Evolutionary conservation across 176 grass and related monocot genomes (phyloP), one percentile per base, ranked within the genome.

Genomic region (Aegilops speltoides): DNA sequence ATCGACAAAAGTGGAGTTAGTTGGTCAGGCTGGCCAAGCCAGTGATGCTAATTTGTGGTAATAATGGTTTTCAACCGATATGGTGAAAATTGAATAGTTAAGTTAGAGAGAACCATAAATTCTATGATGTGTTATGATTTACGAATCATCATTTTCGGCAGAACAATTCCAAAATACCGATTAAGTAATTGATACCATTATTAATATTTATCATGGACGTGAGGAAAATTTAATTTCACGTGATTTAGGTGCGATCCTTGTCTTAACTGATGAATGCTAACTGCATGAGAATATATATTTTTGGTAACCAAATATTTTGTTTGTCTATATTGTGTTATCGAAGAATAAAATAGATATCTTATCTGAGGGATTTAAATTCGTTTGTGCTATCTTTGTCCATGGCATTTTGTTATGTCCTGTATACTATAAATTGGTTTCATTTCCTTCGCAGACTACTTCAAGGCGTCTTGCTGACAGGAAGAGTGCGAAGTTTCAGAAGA

Each of bases 401-500:
- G 70, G 45, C 17, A 10, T n/a, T 32, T 5, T 57, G 0, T 62
- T 82, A 70, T 86, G 48, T 90, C 75, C 2, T 60, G 28, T 62
- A 68, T 80, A 12, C 25, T 75, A 48, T 75, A 48, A 91, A 29
- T 64, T 82, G 20, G 29, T 46, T 80, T 14, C 46, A 64, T 84
- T 67, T 91, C 11, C 45, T 80, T 83, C 8, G 20, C 38, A 92
- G 91, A 92, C 91, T 83, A 92, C 87, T 33, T 89, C 91, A 54
- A 89, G 91, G 87, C 87, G 84, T 64, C 84, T 92, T 80, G 91
- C 91, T 77, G 91, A 92, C 40, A 45, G 84, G 84, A 92, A 92
- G 81, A 84, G 80, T 6, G 87, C 87, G 25, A 92, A 84, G 63
- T 92, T 92, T 54, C 87, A 92, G 84, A 92, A 89, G 84, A 89